Percentiles rank a stretch among this genome's conserved stretches.
Evolutionary conservation across 208 protist genomes (phyloP).

Genomic region (Leishmania turanica): DNA sequence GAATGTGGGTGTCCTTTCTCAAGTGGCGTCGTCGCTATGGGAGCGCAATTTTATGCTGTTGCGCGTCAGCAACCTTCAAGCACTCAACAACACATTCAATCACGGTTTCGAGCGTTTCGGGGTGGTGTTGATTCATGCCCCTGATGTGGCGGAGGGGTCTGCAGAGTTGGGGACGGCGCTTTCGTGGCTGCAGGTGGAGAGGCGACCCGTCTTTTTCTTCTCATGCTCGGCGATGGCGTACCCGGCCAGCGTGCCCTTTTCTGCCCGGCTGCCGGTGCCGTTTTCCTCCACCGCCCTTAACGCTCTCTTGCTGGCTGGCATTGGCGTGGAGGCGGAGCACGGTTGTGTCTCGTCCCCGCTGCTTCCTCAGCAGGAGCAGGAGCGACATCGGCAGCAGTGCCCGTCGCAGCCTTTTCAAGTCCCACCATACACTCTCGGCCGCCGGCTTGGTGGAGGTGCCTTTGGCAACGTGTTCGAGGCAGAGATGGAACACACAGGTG

Average conservation of each 20-base stretch:
- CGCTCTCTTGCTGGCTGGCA: constrained; percentile 46
- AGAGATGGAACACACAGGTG: constrained; percentile 62
- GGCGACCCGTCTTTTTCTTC: constrained; percentile 72
- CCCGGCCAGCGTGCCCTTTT: constrained; percentile 32
- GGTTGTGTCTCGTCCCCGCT: constrained; percentile 21
- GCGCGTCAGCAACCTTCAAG: constrained; percentile 27
- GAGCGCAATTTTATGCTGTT: constrained; percentile 60
- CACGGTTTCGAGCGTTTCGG: constrained; percentile 61
- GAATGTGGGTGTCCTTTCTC: constrained; percentile 24
- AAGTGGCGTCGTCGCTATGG: constrained; percentile 53
- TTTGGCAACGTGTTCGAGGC: constrained; percentile 89
- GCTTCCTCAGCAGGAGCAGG: constrained; percentile 16
- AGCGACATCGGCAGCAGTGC: constrained; percentile 13
- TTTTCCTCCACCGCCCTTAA: constrained; percentile 44
- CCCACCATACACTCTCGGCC: constrained; percentile 73
- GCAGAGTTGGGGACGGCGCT: constrained; percentile 36
- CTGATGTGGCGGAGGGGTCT: constrained; percentile 42
- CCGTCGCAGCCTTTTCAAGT: constrained; percentile 43
- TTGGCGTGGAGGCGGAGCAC: constrained; percentile 55
- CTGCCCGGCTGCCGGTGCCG: constrained; percentile 44
- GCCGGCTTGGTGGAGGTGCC: constrained; percentile 74
- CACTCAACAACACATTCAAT: constrained; percentile 49
- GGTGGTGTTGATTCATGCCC: constrained; percentile 65
- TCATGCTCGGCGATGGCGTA: constrained; percentile 24
- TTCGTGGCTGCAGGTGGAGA: constrained; percentile 46